These are phyloP conservation scores for Candida palmyrensis DNA, from an alignment of 805 yeast species.

Conservation along the genomic window DNA sequence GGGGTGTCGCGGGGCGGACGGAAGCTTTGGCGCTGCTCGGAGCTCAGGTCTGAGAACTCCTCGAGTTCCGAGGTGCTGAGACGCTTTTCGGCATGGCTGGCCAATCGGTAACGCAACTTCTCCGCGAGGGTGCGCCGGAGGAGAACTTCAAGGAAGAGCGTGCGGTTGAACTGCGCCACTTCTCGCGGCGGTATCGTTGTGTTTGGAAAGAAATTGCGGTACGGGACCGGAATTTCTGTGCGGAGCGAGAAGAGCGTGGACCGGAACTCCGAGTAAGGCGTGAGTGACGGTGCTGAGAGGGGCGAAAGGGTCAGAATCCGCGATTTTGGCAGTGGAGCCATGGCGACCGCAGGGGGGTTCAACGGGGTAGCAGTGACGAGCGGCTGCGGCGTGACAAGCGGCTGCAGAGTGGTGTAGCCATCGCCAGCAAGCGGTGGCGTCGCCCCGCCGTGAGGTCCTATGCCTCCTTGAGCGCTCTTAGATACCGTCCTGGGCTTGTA, in stretches of 20 bases:
- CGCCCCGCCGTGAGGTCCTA: no score
- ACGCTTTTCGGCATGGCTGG: conserved; percentile 10
- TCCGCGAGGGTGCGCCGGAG: conserved; percentile 39
- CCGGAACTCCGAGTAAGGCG: conserved; percentile 1
- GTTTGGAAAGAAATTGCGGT: conserved; percentile 2
- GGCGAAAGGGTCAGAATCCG: not conserved
- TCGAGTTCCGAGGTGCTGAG: conserved; percentile 2
- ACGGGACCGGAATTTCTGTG: conserved; percentile 1
- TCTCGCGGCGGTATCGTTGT: conserved; percentile 14
- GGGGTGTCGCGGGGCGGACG: conserved; percentile 4
- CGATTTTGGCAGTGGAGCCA: no score
- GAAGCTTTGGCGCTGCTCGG: not conserved
- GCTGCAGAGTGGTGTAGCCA: no score
- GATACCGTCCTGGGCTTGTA: no score
- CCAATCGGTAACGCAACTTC: conserved; percentile 31
- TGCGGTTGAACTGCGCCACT: conserved; percentile 22
- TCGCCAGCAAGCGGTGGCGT: no score
- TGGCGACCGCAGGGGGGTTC: no score
- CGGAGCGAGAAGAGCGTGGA: not conserved
- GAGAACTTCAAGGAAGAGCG: conserved; percentile 30
- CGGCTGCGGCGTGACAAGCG: no score
- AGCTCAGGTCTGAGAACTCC: conserved; percentile 2
- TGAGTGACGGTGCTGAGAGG: conserved; percentile 2
- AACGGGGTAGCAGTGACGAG: no score
- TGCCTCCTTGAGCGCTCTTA: no score